phyloP scores from a whole-genome alignment of 257 asterid genomes.

The Solanum pinnatisectum region DNA sequence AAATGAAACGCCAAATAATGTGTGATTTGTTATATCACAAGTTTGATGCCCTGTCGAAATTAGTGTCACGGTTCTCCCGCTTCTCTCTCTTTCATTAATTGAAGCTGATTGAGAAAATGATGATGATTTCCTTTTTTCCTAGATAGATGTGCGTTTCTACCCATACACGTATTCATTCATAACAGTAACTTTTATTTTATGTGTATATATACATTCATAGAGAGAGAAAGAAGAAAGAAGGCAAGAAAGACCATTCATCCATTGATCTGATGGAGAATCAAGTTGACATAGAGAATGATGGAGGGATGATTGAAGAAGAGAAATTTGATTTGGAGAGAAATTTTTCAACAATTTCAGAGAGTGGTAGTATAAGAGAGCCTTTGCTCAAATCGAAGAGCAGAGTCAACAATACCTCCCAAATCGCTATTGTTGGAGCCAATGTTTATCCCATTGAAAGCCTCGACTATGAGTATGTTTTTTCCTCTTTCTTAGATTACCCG shows the following conservation, averaged over 20 bases:
- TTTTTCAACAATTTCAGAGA: constrained; percentile 13
- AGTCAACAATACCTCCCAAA: constrained; percentile 72
- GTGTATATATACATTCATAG: neutral
- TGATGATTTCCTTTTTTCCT: neutral
- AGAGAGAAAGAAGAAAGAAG: neutral
- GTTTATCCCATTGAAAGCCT: constrained; percentile 72
- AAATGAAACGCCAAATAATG: neutral
- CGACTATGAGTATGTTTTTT: constrained; percentile 56
- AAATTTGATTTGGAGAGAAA: constrained; percentile 31
- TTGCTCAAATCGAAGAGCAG: constrained; percentile 38
- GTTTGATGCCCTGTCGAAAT: neutral
- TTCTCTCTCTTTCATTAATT: neutral
- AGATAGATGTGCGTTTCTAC: neutral
- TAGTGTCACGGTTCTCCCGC: neutral
- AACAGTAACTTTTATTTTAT: neutral
- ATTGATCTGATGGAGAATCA: constrained; percentile 5
- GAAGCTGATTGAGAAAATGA: neutral
- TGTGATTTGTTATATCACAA: neutral
- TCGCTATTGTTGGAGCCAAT: constrained; percentile 66
- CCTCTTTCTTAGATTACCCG: neutral
- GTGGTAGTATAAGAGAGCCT: constrained; percentile 28
- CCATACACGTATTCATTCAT: neutral
- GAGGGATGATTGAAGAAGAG: constrained; percentile 6
- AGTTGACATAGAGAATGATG: constrained; percentile 50
- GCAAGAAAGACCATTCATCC: neutral